Conservation (phyloP, 1,284 basidiomycete species). For the Sutorius eximius region DNA sequence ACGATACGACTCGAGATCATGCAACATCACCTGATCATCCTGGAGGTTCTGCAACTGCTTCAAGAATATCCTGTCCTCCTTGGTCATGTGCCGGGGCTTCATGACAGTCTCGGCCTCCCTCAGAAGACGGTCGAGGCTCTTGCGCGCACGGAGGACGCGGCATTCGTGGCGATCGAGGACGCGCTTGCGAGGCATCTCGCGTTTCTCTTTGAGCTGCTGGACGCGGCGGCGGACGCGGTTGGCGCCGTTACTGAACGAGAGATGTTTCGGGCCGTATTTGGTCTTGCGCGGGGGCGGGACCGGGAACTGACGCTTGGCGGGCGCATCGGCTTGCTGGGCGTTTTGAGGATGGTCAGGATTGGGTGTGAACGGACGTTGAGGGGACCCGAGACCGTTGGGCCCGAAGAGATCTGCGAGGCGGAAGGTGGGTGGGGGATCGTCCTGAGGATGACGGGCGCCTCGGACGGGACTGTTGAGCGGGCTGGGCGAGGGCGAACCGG, state of each 20-base stretch:
- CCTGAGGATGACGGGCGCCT: neutral
- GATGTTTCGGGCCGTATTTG: conserved; percentile 18
- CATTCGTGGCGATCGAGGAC: conserved; percentile 1
- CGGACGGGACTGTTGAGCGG: conserved; percentile 20
- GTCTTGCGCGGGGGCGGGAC: conserved; percentile 2
- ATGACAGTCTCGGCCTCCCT: conserved; percentile 18
- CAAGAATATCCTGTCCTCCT: conserved; percentile 28
- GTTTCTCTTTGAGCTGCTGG: conserved; percentile 6
- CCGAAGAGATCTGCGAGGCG: conserved; percentile 10
- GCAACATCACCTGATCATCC: conserved; percentile 11
- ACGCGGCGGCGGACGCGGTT: conserved; percentile 2
- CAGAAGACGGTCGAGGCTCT: conserved; percentile 5
- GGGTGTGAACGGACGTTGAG: neutral
- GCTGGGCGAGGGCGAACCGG: conserved; percentile 13
- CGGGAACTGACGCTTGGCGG: neutral
- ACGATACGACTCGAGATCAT: conserved; percentile 24
- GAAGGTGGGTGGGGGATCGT: conserved; percentile 13
- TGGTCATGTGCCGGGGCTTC: conserved; percentile 12
- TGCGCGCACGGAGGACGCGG: neutral
- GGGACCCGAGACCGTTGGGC: neutral
- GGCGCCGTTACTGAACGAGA: conserved; percentile 8
- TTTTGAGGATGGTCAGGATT: neutral
- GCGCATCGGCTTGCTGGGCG: neutral
- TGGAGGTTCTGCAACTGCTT: conserved; percentile 22
- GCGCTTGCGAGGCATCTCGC: neutral